Evolutionary conservation across 2,329 filamentous ascomycete genomes (phyloP).

Genomic region (Fusarium lyarnte): DNA sequence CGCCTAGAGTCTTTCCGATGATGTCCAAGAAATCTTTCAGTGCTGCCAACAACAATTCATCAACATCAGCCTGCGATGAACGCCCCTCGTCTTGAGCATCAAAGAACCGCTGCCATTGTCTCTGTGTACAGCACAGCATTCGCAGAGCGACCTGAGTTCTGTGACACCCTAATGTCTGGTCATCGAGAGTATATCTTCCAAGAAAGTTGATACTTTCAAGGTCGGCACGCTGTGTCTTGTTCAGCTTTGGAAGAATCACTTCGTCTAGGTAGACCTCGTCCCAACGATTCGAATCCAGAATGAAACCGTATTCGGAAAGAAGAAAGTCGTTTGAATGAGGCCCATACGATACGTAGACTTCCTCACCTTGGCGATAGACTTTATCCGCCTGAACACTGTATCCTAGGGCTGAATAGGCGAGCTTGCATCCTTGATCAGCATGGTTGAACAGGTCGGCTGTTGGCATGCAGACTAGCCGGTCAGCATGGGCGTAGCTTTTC

Average conservation of each 20-base stretch:
- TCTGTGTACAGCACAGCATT: constrained; percentile 45
- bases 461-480: constrained; percentile 75
- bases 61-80: constrained; percentile 54
- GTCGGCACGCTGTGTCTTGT: constrained; percentile 48
- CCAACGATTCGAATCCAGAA: constrained; percentile 58
- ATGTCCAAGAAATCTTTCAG: constrained; percentile 50
- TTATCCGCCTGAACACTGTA: constrained; percentile 65
- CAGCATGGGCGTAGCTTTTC: constrained; percentile 56
- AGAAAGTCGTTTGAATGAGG: constrained; percentile 77
- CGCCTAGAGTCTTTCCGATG: constrained; percentile 45
- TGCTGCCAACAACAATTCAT: constrained; percentile 49
- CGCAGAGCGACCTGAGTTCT: constrained; percentile 64
- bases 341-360: constrained; percentile 77
- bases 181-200: constrained; percentile 58
- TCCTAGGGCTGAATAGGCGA: constrained; percentile 58
- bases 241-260: constrained; percentile 54
- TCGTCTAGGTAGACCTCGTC: constrained; percentile 62
- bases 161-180: constrained; percentile 56
- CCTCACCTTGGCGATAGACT: constrained; percentile 65
- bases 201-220: constrained; percentile 59
- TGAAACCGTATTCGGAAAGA: constrained; percentile 72
- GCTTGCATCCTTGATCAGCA: constrained; percentile 59
- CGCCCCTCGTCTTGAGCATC: constrained; percentile 57
- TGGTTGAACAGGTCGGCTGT: constrained; percentile 79
- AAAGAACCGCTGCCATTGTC: constrained; percentile 52